Conservation (phyloP, 306 rosid genomes). For the Clitoria ternatea region DNA sequence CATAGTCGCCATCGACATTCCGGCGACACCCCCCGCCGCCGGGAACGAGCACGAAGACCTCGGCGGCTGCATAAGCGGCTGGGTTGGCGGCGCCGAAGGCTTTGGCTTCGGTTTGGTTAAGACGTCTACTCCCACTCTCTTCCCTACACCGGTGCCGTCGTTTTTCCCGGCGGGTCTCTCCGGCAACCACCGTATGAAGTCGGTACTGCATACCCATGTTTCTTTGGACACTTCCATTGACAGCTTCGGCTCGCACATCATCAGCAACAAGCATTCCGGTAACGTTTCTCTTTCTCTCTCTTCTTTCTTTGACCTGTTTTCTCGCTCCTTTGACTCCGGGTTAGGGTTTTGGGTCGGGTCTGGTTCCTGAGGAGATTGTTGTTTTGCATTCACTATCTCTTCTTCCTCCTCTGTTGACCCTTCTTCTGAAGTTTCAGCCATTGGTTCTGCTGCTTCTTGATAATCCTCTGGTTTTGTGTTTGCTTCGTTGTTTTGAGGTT, state of each 20-base stretch:
- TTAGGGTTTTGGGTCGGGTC: slow-evolving; percentile 15
- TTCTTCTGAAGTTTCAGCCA: slow-evolving; percentile 6
- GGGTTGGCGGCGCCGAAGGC: not conserved
- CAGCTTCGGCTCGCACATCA: slow-evolving; percentile 98
- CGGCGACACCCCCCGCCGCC: slow-evolving; percentile 17
- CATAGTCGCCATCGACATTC: slow-evolving; percentile 62
- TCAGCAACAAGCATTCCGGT: slow-evolving; percentile 83
- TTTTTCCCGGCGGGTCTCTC: slow-evolving; percentile 45
- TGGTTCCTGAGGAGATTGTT: slow-evolving; percentile 5
- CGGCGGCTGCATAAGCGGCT: slow-evolving; percentile 56
- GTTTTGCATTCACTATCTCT: slow-evolving; percentile 17
- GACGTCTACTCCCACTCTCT: slow-evolving; percentile 26
- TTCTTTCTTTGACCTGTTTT: slow-evolving; percentile 28
- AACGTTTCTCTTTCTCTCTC: slow-evolving; percentile 35
- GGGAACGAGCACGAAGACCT: slow-evolving; percentile 81
- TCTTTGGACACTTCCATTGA: slow-evolving; percentile 97
- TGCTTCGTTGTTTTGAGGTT: slow-evolving; percentile 19
- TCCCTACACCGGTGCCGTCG: slow-evolving; percentile 27
- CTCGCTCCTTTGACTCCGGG: slow-evolving; percentile 13
- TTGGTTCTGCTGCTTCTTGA: not conserved
- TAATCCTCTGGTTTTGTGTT: not conserved
- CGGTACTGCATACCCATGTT: slow-evolving; percentile 90
- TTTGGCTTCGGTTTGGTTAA: not conserved
- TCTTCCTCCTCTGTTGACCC: slow-evolving; percentile 27
- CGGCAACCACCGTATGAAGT: slow-evolving; percentile 74